Evolutionary conservation across 1,139 yeast species (phyloP), one percentile per base, ranked within the genome.

Genomic region (Candida anutae): DNA sequence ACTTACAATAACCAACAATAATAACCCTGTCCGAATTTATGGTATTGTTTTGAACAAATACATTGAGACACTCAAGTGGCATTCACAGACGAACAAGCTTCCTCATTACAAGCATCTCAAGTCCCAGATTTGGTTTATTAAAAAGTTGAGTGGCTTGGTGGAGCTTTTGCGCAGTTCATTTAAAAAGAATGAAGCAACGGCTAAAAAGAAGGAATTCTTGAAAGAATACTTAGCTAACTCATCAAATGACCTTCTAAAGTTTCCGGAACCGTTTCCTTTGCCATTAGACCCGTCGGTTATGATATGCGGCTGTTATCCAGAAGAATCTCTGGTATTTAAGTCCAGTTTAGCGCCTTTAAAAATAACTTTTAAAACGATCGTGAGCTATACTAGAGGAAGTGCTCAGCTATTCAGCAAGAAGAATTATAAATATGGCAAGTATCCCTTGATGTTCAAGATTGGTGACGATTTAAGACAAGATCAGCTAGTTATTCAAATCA

Each of bases 391-490:
- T 17, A 33, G 40, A 3, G 36, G 50, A 1, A 41, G 55, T 8
- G 45, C 58, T 8, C 62, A 56, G 33, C 42, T 59, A 5, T 60
- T 61, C 38, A 64, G 63, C 1, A 58, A 54, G 30, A 56, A 50
- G 31, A 38, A 42, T 12, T 42, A 44, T 30, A 57, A 55, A 31
- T 50, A 63, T 34, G 82, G 79, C 0, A 65, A 62, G 28, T 93
- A 87, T 51, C 77, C 94, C 4, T 57, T 90, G 24, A 90, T 93
- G 81, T 87, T 87, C 56, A 93, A 93, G 50, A 82, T 83, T 27
- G 98, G 99, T 3, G 98, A 93, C 54, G 98, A 93, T 49, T 61
- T 93, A 28, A 65, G 97, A 34, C 99, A 93, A 51, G 99, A 93
- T 58, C 99, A 93, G 51, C 69, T 93, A 40, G 94, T 90, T 15